Evolutionary conservation across 148 eudicot genomes (phyloP), one percentile per base, ranked within the genome.

Genomic region (Persicaria tinctoria): DNA sequence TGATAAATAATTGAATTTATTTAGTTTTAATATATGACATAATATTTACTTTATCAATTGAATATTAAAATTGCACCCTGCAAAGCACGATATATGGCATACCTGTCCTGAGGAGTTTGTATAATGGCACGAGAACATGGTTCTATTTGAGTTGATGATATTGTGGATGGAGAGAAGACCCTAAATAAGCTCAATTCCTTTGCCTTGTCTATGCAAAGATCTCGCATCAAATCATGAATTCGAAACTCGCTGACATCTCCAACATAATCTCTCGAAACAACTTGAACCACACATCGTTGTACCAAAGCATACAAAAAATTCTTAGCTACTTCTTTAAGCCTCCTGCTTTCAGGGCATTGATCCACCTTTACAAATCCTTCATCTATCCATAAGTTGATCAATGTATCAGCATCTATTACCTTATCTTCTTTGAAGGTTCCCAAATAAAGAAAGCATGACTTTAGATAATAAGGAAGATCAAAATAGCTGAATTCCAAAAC

Each of bases 401-500:
- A 73, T 7, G 3, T 12, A 6, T 27, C 38, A 18, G n/a, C 47
- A 3, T 16, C 1, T 50, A 73, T 53, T 2, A 20, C 62, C 8
- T 10, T 14, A 73, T 53, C 75, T 51, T 73, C 75, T 73, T 18
- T 9, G 46, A 20, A 73, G 9, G 17, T 27, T 9, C 46, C 60
- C 8, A 73, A 13, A 51, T 20, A 49, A n/a, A 73, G 75, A 38
- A 73, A 73, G 45, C 75, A 73, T 5, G 60, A 17, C 45, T 53
- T 73, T 32, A 73, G 13, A 17, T 73, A 0, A 38, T 50, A 73
- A 23, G 75, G 75, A 14, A 73, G 16, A 51, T 73, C 75, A 32
- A 12, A 73, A 27, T 73, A 73, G 75, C 63, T 73, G 9, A 73
- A 32, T 20, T 47, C 73, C 75, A 73, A 73, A 5, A 73, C 20